Base-by-base conservation (phyloP, 805 yeast species). In the Ogataea naganishii region DNA sequence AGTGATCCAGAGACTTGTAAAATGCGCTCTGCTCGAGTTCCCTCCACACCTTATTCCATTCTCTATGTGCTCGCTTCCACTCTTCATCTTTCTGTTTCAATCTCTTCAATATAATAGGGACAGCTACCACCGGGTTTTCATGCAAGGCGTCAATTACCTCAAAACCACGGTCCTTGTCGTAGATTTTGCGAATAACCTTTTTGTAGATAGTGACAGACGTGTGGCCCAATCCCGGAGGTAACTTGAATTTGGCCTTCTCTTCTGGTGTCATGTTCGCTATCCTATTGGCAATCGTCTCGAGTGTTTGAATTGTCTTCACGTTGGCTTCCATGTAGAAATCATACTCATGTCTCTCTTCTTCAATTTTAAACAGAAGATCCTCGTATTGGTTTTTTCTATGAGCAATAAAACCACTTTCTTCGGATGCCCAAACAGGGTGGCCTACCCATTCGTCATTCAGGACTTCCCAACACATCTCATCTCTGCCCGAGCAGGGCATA, bases 361-460 rank as follows among this genome's bases (percentile, higher is more conserved):
- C 98, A 35, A 88, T 84, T 52, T 94, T 80, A 62, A 86, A 88
- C 32, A 92, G 60, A 29, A 92, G 83, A 54, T 92, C 99, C 57
- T 92, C 99, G 53, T 89, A 92, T 60, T 92, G 98, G 52, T 92
- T 92, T 58, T 92, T 92, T 41, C 97, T 75, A 55, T 92, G 99
- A n/a, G 98, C 96, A 51, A 92, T 88, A 47, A 89, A 92, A 0
- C 98, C 99, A 9, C 96, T 83, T 55, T 92, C 99, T 55, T 92
- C 99, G 1, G 97, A 89, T 4, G 97, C 98, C 99, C 99, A 92
- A n/a, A 95, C 94, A 14, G 99, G 99, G 57, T 92, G 97, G 6
- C 96, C 96, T 20, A 92, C 97, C 96, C 97, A 92, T 57, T 89
- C 97, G 54, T 92, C 98, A 56, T 92, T 92, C 44, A 92, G 68